phyloP scores from a whole-genome alignment of 192 early-diverging fungal species.

The Podochytrium sp. region DNA sequence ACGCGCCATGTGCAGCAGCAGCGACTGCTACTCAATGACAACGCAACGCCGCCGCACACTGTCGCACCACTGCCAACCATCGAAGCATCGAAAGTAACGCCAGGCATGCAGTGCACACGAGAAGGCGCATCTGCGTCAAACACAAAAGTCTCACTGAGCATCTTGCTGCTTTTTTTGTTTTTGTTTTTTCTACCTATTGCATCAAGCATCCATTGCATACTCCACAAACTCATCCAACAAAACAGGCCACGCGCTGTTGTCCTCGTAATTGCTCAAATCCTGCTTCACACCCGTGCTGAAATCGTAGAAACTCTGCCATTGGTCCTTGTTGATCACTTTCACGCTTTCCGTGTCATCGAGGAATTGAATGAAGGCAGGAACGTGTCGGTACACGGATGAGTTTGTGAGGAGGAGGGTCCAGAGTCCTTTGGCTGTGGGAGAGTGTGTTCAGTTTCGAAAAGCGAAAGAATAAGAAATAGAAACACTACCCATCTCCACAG shows the following conservation, averaged over 20 bases:
- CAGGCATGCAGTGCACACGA: not conserved
- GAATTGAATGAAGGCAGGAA: constrained; percentile 20
- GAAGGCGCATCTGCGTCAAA: not conserved
- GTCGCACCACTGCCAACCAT: too few species aligned
- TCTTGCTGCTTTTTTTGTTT: not conserved
- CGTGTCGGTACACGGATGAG: constrained; percentile 12
- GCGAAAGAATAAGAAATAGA: not conserved
- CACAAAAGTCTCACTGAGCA: not conserved
- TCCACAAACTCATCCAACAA: constrained; percentile 28
- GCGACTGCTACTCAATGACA: too few species aligned
- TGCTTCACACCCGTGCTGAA: constrained; percentile 54
- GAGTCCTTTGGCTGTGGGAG: constrained; percentile 22
- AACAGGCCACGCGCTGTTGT: constrained; percentile 55
- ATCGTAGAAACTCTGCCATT: constrained; percentile 67
- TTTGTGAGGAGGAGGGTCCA: constrained; percentile 25
- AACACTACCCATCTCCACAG: constrained; percentile 13
- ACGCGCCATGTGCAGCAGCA: too few species aligned
- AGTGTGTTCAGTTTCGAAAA: not conserved
- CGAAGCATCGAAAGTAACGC: too few species aligned
- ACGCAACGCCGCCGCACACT: too few species aligned
- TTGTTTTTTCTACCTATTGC: not conserved
- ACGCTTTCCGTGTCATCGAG: constrained; percentile 35
- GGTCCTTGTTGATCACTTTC: constrained; percentile 67
- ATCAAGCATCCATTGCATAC: not conserved
- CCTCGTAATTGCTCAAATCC: constrained; percentile 63